Conservation (phyloP, 768 basidiomycete genomes). For the Russula sp. region DNA sequence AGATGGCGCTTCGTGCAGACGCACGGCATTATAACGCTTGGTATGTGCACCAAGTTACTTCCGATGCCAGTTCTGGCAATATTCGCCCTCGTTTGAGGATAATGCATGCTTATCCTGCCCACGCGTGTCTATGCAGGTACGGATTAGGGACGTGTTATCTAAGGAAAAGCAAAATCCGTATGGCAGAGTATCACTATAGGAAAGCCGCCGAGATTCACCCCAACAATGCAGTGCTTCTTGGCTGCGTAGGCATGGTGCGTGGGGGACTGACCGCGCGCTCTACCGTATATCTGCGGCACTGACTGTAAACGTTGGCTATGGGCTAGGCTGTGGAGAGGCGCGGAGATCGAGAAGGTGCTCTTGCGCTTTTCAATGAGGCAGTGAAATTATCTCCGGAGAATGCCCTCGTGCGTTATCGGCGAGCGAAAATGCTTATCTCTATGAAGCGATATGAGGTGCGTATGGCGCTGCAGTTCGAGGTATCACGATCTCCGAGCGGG, state of each 20-base stretch:
- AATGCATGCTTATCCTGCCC: conserved; percentile 18
- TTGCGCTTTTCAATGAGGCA: conserved; percentile 76
- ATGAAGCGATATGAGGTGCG: conserved; percentile 79
- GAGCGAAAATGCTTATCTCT: conserved; percentile 84
- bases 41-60: conserved; percentile 41
- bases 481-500: conserved; percentile 16
- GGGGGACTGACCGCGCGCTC: conserved; percentile 7
- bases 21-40: conserved; percentile 96
- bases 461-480: conserved; percentile 18
- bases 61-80: conserved; percentile 15
- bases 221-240: conserved; percentile 89
- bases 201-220: conserved; percentile 90
- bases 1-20: conserved; percentile 87
- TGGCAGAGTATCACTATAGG: conserved; percentile 96
- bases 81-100: neutral
- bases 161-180: conserved; percentile 83
- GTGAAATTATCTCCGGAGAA: conserved; percentile 76
- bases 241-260: conserved; percentile 94
- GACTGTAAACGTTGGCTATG: conserved; percentile 6
- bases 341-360: conserved; percentile 67
- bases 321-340: conserved; percentile 80
- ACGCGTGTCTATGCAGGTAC: conserved; percentile 56
- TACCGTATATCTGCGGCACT: conserved; percentile 5
- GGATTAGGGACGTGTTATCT: conserved; percentile 97
- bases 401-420: conserved; percentile 88